Base-by-base conservation (phyloP, 805 yeast genomes). In the Saccharomycopsis olivae region DNA sequence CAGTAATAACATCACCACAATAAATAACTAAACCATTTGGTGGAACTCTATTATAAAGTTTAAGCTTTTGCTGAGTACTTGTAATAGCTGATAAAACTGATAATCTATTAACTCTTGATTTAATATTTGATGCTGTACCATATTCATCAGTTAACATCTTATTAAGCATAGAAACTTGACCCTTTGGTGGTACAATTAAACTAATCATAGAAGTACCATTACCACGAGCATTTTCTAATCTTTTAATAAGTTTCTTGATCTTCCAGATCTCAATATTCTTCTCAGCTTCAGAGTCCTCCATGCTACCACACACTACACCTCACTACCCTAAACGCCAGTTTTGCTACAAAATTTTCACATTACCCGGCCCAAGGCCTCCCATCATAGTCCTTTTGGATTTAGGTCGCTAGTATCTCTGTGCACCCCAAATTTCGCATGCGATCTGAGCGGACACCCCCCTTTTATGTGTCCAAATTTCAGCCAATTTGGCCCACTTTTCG, bases 201-300 rank as follows among this genome's bases (percentile, higher is more conserved):
- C 96, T 87, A 58, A 92, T 92, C 97, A 92, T 92, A 18, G 98
- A 92, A 35, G 99, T 92, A 63, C 99, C 99, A 60, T 89, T 92
- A 62, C 99, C 99, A 62, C 96, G 76, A 39, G 97, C 97, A 54
- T 66, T 67, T 59, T 92, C 92, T 52, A 92, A 72, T 46, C 81
- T 75, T 64, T 83, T 83, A 71, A 88, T 75, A 63, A 86, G 72
- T 66, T 92, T 92, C 71, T 88, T 89, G 71, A 92, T 78, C 77
- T 92, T 92, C 98, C 98, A 92, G 69, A 92, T 88, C 69, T 92
- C 95, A 59, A 92, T 89, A 68, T 88, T 89, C 68, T 84, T 87
- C 60, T 92, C 98, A 39, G 94, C 92, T 51, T 86, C 95, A 46
- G 77, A 68, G 52, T 77, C 71, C 27, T 40, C 44, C 44, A 40